Evolutionary conservation across 768 basidiomycete genomes (phyloP).

Genomic region (Lactarius sanguifluus): DNA sequence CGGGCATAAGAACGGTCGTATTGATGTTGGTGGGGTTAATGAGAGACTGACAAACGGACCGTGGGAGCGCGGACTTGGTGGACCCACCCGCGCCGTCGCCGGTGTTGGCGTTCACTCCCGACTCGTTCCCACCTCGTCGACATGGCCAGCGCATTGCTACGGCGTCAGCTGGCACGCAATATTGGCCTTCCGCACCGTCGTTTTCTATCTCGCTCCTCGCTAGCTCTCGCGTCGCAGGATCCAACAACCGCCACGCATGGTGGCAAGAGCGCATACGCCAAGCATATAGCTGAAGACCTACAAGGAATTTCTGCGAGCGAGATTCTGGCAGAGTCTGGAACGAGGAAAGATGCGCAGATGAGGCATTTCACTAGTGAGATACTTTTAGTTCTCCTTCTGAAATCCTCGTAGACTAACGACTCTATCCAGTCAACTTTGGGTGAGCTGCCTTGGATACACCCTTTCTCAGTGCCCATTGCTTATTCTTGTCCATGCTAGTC

Average conservation of each 20-base stretch:
- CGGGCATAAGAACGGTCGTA: background rate
- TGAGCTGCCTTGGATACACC: slow-evolving; percentile 34
- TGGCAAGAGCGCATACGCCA: slow-evolving; percentile 55
- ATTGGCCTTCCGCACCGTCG: slow-evolving; percentile 37
- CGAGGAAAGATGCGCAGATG: slow-evolving; percentile 73
- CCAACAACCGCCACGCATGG: slow-evolving; percentile 34
- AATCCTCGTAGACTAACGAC: slow-evolving; percentile 3
- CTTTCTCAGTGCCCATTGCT: background rate
- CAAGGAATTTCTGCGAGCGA: slow-evolving; percentile 78
- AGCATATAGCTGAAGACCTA: slow-evolving; percentile 80
- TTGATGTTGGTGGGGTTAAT: background rate
- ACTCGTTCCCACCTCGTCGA: slow-evolving; percentile 33
- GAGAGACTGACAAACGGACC: background rate
- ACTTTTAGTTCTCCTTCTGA: background rate
- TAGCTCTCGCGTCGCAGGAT: slow-evolving; percentile 38
- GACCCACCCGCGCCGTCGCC: slow-evolving; percentile 3
- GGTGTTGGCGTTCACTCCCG: background rate
- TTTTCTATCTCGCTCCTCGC: slow-evolving; percentile 36
- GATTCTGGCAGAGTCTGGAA: slow-evolving; percentile 73
- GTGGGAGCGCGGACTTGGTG: slow-evolving; percentile 18
- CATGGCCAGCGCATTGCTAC: slow-evolving; percentile 69
- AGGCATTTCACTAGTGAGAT: slow-evolving; percentile 87
- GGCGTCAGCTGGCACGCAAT: slow-evolving; percentile 52
- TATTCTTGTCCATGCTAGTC: slow-evolving; percentile 45
- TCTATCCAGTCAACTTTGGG: slow-evolving; percentile 85